Evolutionary conservation across 345 rosid species (phyloP).

Genomic region (Excoecaria agallocha): DNA sequence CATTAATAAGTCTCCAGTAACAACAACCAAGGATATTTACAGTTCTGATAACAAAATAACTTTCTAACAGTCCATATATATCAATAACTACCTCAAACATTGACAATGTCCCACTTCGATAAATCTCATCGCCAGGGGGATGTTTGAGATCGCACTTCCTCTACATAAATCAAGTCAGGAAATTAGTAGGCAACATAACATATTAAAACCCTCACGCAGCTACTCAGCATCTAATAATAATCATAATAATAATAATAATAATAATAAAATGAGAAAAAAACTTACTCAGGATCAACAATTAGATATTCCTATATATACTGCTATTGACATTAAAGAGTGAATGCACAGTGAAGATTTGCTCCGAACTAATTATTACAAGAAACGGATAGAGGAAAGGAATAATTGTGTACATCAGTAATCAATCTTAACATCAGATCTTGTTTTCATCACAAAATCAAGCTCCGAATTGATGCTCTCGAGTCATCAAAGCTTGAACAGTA

Average conservation of each 20-base stretch:
- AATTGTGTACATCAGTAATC: no score
- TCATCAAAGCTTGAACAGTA: no score
- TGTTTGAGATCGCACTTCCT: constrained; percentile 96
- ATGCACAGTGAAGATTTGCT: not conserved
- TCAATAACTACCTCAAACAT: constrained; percentile 82
- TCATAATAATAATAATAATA: not conserved
- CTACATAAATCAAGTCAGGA: constrained; percentile 31
- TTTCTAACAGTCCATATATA: not conserved
- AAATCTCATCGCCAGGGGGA: constrained; percentile 99
- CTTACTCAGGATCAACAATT: not conserved
- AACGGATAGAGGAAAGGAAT: not conserved
- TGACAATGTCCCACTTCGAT: constrained; percentile 90
- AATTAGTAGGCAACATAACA: constrained; percentile 4
- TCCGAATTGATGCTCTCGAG: no score
- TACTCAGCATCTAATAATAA: not conserved
- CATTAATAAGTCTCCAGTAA: not conserved
- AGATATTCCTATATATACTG: not conserved
- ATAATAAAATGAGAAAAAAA: no score
- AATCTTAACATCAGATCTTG: no score
- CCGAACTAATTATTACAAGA: not conserved
- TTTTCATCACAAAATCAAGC: no score
- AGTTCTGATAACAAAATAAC: not conserved
- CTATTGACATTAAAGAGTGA: not conserved
- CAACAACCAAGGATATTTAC: not conserved
- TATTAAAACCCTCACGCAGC: not conserved